Conservation (phyloP, 192 early-diverging fungal species). For the Allomyces macrogynus region DNA sequence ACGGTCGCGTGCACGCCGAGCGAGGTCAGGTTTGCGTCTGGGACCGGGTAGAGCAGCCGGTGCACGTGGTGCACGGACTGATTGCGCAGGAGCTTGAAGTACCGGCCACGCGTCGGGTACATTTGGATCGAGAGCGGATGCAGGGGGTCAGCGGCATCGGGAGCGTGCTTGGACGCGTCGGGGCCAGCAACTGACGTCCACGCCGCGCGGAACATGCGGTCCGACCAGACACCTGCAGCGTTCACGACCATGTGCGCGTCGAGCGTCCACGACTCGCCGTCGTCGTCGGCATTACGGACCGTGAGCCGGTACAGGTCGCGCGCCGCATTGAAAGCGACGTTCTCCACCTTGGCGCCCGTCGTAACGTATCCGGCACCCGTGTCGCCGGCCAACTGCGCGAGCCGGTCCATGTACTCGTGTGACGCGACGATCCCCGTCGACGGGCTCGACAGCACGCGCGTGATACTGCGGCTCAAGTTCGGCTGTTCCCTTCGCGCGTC, state of each 20-base stretch:
- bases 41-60: conserved; percentile 61
- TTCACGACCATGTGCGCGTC: conserved; percentile 46
- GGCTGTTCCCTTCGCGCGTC: conserved; percentile 33
- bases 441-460: conserved; percentile 29
- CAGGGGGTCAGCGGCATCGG: not conserved
- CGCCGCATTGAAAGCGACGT: conserved; percentile 10
- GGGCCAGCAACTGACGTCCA: not conserved
- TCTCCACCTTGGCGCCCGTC: conserved; percentile 20
- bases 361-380: conserved; percentile 37
- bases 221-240: conserved; percentile 50
- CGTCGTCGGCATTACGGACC: conserved; percentile 21
- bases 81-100: not conserved
- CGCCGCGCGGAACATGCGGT: conserved; percentile 5
- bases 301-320: conserved; percentile 21
- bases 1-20: conserved; percentile 63
- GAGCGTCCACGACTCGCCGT: conserved; percentile 21
- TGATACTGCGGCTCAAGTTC: conserved; percentile 25
- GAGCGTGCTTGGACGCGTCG: not conserved
- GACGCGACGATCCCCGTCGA: conserved; percentile 70
- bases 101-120: conserved; percentile 29
- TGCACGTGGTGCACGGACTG: conserved; percentile 10
- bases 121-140: not conserved
- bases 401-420: conserved; percentile 40
- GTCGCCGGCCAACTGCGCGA: conserved; percentile 23
- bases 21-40: conserved; percentile 42